Percentiles rank a stretch among this genome's conserved stretches.
These are phyloP conservation scores for Colletotrichum melonis DNA, from an alignment of 2,329 filamentous ascomycete genomes.

Conservation along the genomic window DNA sequence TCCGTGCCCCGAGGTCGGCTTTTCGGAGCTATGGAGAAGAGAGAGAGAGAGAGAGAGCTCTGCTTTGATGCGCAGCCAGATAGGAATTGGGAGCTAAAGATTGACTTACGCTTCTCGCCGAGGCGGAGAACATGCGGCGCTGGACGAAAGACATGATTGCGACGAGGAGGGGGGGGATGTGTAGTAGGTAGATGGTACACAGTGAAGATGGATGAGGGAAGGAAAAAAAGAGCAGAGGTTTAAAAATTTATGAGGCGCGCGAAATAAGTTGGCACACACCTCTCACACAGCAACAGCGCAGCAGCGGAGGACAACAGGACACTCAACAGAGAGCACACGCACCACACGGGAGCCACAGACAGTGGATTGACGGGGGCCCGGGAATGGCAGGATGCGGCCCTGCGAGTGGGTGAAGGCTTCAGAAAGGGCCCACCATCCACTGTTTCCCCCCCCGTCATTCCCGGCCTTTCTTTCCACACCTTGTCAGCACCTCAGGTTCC, in stretches of 20 bases:
- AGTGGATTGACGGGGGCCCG: not conserved
- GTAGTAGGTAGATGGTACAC: conserved; percentile 31
- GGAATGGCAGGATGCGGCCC: conserved; percentile 19
- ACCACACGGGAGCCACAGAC: not conserved
- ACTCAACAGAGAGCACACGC: not conserved
- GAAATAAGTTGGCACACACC: conserved; percentile 34
- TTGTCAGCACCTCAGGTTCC: too few species aligned
- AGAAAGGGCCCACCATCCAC: too few species aligned
- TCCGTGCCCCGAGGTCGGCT: conserved; percentile 29
- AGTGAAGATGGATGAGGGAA: conserved; percentile 28
- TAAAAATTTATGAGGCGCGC: conserved; percentile 38
- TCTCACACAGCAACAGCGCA: not conserved
- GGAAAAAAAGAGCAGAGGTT: conserved; percentile 37
- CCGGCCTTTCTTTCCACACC: too few species aligned
- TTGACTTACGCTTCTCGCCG: conserved; percentile 76
- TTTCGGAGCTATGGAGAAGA: conserved; percentile 21
- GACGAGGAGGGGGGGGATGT: conserved; percentile 37
- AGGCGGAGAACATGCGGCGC: conserved; percentile 84
- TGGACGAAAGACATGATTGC: conserved; percentile 81
- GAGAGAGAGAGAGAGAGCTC: conserved; percentile 26
- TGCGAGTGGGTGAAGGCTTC: not conserved
- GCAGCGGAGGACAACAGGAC: not conserved
- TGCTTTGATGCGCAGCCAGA: conserved; percentile 14
- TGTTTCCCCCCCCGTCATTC: not conserved
- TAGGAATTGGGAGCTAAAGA: conserved; percentile 21